Percentiles rank a stretch among this genome's conserved stretches.
phyloP scores from a whole-genome alignment of 2,329 filamentous ascomycete genomes.

The Emergomyces pasteurianus region DNA sequence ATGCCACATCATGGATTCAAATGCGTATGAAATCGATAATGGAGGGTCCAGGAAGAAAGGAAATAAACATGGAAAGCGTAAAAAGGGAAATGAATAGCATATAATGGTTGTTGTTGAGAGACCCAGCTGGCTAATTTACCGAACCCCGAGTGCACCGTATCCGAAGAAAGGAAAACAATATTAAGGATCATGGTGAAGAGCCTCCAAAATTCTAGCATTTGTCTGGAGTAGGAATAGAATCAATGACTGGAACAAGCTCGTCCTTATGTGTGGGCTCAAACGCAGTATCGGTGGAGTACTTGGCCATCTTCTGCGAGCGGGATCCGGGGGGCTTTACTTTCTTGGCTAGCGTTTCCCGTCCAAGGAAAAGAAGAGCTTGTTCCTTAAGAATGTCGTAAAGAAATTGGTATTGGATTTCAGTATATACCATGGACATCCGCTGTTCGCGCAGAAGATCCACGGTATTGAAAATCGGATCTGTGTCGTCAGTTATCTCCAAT shows the following conservation, averaged over 20 bases:
- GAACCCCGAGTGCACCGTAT: not conserved
- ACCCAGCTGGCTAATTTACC: not conserved
- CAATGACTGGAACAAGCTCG: conserved; percentile 20
- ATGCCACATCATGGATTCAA: not conserved
- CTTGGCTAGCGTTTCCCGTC: conserved; percentile 9
- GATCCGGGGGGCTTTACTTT: not conserved
- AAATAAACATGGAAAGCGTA: not conserved
- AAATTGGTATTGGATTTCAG: conserved; percentile 71
- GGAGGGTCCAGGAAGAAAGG: not conserved
- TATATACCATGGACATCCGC: conserved; percentile 90
- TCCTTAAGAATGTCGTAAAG: conserved; percentile 77
- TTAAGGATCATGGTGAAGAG: not conserved
- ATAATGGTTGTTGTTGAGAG: not conserved
- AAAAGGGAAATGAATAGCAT: not conserved
- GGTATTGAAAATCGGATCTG: conserved; percentile 63
- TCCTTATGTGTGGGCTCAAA: conserved; percentile 23
- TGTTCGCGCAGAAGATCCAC: conserved; percentile 77
- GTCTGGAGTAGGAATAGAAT: conserved; percentile 3
- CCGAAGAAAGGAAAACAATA: not conserved
- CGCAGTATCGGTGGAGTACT: conserved; percentile 13
- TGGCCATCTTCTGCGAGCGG: conserved; percentile 7
- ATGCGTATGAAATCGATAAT: not conserved
- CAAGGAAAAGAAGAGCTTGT: conserved; percentile 24
- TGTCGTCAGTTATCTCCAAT: conserved; percentile 35
- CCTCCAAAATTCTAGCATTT: not conserved